Percentiles rank a stretch among this genome's conserved stretches.
Evolutionary conservation across 805 yeast genomes (phyloP).

Genomic region (Ogataea methanolica): DNA sequence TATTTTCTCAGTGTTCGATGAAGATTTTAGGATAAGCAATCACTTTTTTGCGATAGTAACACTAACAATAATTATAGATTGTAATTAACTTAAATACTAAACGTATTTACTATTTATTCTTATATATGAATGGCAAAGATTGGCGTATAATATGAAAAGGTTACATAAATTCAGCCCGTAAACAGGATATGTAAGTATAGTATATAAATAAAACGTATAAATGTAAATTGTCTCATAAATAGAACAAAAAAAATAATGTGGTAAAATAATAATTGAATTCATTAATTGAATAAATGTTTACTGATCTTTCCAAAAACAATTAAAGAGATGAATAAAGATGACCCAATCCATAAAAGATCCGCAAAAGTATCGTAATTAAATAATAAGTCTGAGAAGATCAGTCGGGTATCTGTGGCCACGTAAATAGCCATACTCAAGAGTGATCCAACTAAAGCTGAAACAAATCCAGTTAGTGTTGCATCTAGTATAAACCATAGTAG

Average conservation of each 20-base stretch:
- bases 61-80: too few relatives aligned
- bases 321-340: constrained; percentile 63
- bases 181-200: not conserved
- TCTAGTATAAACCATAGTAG: constrained; percentile 52
- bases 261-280: not conserved
- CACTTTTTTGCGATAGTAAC: too few relatives aligned
- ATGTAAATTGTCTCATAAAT: not conserved
- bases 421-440: constrained; percentile 13
- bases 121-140: too few relatives aligned
- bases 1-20: too few relatives aligned
- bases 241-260: not conserved
- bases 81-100: too few relatives aligned
- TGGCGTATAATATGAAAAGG: too few relatives aligned
- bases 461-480: constrained; percentile 16
- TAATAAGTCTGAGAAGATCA: not conserved
- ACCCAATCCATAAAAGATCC: constrained; percentile 49
- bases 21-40: too few relatives aligned
- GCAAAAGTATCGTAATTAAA: constrained; percentile 27
- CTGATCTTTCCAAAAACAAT: constrained; percentile 69
- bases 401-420: constrained; percentile 3
- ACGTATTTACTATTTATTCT: too few relatives aligned
- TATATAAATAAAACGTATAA: not conserved
- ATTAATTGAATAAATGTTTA: constrained; percentile 30
- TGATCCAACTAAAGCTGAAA: constrained; percentile 17
- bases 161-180: not conserved